Evolutionary conservation across 2,329 filamentous ascomycete species (phyloP).

Genomic region (Monilinia vaccinii-corymbosi): DNA sequence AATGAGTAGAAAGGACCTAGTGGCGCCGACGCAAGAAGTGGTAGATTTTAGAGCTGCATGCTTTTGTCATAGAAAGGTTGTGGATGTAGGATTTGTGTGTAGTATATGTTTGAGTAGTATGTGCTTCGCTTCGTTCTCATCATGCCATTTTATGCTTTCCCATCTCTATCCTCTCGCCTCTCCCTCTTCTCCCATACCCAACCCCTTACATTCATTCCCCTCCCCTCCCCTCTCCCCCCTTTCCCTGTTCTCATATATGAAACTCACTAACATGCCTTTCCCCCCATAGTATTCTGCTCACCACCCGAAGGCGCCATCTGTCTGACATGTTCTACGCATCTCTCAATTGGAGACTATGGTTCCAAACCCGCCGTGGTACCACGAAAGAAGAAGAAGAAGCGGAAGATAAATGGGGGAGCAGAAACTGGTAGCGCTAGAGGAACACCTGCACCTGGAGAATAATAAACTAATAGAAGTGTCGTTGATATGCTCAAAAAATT

Average conservation of each 20-base stretch:
- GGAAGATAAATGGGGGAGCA: conserved; percentile 46
- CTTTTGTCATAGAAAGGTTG: conserved; percentile 87
- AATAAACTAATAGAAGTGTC: neutral
- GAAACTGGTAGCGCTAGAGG: conserved; percentile 51
- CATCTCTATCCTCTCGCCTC: neutral
- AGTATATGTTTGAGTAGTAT: conserved; percentile 84
- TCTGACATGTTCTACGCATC: conserved; percentile 71
- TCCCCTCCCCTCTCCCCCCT: neutral
- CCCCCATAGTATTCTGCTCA: conserved; percentile 58
- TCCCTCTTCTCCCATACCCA: neutral
- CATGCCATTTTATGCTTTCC: neutral
- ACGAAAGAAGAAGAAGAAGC: conserved; percentile 68
- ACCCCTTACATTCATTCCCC: neutral
- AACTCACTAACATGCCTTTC: conserved; percentile 9
- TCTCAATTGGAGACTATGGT: conserved; percentile 69
- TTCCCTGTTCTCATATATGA: neutral
- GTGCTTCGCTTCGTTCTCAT: conserved; percentile 17
- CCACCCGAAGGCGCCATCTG: conserved; percentile 57
- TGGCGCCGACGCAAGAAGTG: conserved; percentile 71
- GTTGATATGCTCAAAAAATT: neutral
- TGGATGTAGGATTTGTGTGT: conserved; percentile 91
- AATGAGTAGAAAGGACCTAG: conserved; percentile 52
- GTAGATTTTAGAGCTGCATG: conserved; percentile 98
- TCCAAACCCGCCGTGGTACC: conserved; percentile 67
- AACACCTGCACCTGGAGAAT: conserved; percentile 40